A percentile compares a stretch with the other conserved stretches of the same genome.
These are phyloP conservation scores for Raddia distichophylla DNA, from an alignment of 176 grass and related monocot genomes.

Conservation along the genomic window DNA sequence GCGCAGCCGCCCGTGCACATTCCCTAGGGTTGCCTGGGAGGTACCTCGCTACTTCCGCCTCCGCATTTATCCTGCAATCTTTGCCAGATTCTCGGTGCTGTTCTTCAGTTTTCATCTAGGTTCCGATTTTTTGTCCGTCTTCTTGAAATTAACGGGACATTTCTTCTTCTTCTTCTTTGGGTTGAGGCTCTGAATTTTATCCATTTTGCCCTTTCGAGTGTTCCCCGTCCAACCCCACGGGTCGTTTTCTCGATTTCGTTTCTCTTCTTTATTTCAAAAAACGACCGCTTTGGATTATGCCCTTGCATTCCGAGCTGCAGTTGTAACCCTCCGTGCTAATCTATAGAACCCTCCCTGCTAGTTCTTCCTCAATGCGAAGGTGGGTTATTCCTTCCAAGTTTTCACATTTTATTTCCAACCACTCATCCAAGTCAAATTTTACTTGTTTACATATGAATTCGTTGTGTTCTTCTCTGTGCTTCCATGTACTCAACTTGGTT, in stretches of 20 bases:
- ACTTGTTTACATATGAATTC: neutral
- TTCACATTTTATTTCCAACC: neutral
- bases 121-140: too few relatives aligned
- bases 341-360: neutral
- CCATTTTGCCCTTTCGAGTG: neutral
- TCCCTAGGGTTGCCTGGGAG: too few relatives aligned
- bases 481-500: neutral
- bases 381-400: neutral
- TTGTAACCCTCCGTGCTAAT: constrained; percentile 17
- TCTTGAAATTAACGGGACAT: neutral
- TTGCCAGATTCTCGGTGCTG: too few relatives aligned
- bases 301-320: constrained; percentile 27
- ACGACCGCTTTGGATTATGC: neutral
- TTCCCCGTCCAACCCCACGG: neutral
- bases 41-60: too few relatives aligned
- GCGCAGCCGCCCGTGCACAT: too few relatives aligned
- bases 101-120: too few relatives aligned
- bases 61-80: too few relatives aligned
- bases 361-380: neutral
- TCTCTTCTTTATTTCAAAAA: neutral
- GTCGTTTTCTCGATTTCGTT: constrained; percentile 21
- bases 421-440: neutral
- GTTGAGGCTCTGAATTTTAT: neutral
- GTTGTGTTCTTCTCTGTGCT: neutral
- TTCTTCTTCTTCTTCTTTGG: neutral